Evolutionary conservation across 306 rosid genomes (phyloP).

Genomic region (Fagus sylvatica): DNA sequence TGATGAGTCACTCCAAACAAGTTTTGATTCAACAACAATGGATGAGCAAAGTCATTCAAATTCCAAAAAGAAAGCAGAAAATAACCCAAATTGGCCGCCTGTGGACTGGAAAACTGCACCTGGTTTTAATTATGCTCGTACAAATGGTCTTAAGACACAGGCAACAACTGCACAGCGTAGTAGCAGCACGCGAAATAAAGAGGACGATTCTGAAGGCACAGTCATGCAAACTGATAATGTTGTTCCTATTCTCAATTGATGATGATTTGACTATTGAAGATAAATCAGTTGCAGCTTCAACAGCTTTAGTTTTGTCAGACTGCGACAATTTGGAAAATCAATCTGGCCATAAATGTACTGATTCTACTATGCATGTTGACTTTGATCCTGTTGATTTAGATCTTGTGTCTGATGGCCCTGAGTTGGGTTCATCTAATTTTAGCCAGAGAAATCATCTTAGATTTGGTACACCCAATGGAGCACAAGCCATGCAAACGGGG

Average conservation of each 20-base stretch:
- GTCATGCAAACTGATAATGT: conserved; percentile 27
- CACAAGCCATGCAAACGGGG: conserved; percentile 56
- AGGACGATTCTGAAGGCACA: conserved; percentile 36
- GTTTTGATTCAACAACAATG: conserved; percentile 20
- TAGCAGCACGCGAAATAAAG: conserved; percentile 18
- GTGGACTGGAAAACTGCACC: conserved; percentile 89
- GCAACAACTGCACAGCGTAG: conserved; percentile 36
- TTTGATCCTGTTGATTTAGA: conserved; percentile 30
- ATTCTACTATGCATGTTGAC: conserved; percentile 22
- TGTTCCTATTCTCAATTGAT: conserved; percentile 43
- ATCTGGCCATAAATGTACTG: conserved; percentile 26
- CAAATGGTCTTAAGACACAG: conserved; percentile 54
- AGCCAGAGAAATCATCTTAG: conserved; percentile 47
- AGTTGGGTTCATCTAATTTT: conserved; percentile 24
- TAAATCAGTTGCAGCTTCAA: conserved; percentile 34
- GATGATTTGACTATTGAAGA: conserved; percentile 46
- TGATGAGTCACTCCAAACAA: conserved; percentile 31
- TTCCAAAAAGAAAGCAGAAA: conserved; percentile 42
- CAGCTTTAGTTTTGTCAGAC: conserved; percentile 40
- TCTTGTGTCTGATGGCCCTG: conserved; percentile 20
- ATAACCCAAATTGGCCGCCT: conserved; percentile 66
- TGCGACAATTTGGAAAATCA: conserved; percentile 36
- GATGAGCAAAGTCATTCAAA: conserved; percentile 43
- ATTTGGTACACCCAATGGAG: conserved; percentile 49
- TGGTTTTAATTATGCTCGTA: conserved; percentile 64